Conservation (phyloP, 2,329 filamentous ascomycete species). For the Colletotrichum spinosum region DNA sequence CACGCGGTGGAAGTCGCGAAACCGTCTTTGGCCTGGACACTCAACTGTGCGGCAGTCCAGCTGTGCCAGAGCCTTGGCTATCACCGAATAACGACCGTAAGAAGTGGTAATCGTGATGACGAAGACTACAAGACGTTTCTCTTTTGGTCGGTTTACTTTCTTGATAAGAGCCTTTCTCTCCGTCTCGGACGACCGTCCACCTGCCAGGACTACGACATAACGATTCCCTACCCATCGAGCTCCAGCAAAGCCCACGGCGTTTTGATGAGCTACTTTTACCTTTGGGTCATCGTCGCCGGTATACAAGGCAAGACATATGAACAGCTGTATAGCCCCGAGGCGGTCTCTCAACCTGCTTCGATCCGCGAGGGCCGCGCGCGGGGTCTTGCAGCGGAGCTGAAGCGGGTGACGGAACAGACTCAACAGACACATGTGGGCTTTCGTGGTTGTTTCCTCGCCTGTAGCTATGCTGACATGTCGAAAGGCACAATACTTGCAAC, state of each 20-base stretch:
- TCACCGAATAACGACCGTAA: conserved; percentile 44
- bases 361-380: conserved; percentile 49
- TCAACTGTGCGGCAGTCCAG: conserved; percentile 47
- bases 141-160: conserved; percentile 69
- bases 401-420: conserved; percentile 46
- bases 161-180: conserved; percentile 67
- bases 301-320: conserved; percentile 68
- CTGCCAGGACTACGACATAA: conserved; percentile 70
- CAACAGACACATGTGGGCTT: conserved; percentile 34
- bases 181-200: conserved; percentile 64
- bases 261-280: conserved; percentile 50
- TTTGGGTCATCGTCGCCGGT: conserved; percentile 65
- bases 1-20: conserved; percentile 48
- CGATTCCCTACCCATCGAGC: conserved; percentile 48
- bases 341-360: conserved; percentile 48
- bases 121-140: conserved; percentile 52
- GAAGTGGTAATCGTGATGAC: conserved; percentile 42
- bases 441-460: conserved; percentile 28
- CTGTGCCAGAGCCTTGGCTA: conserved; percentile 47
- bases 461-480: conserved; percentile 36
- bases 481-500: conserved; percentile 21
- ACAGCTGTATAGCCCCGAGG: conserved; percentile 60
- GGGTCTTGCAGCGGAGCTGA: conserved; percentile 46
- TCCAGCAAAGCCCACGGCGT: conserved; percentile 45
- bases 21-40: conserved; percentile 46